Evolutionary conservation across 805 yeast species (phyloP), one percentile per base, ranked within the genome.

Genomic region (Blastobotrys attinorum): DNA sequence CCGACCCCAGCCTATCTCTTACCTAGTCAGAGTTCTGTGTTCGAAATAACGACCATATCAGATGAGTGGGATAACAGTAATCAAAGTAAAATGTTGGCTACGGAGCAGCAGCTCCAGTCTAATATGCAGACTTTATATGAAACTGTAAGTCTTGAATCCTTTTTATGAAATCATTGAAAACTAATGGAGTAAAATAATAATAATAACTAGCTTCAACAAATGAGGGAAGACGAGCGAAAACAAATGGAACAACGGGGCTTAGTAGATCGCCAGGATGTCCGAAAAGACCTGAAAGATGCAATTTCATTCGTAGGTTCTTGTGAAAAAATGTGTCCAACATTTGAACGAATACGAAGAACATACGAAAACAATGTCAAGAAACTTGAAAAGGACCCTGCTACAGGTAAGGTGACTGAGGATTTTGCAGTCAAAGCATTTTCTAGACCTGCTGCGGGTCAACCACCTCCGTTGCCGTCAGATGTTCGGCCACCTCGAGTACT

Each of bases 361-460:
- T 77, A 81, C 45, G 96, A 92, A 59, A 87, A 88, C 55, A 89
- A 89, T 53, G 92, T 88, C 31, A 81, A 84, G 45, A 69, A 73
- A 7, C 71, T 81, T 53, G 98, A 92, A 63, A 80, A 71, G 50
- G 87, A 82, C 47, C 75, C 79, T 1, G 65, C 66, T 0, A 70
- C 77, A 2, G 77, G 77, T 3, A 72, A 66, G 48, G 81, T 87
- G 4, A 71, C 85, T 0, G 60, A 75, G 22, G 56, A 57, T 0
- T 66, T 70, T 37, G 96, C 97, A 0, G 75, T 92, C 4, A 92
- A 92, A 63, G 94, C 96, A 1, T 92, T 92, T 59, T 83, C 95
- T 18, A 71, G 99, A 54, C 97, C 99, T 0, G 96, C 95, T 15
- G 97, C 97, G 0, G 98, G 97, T 4, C 96, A 92, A 54, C 95